Percentiles rank a stretch among this genome's conserved stretches.
These are phyloP conservation scores for Aegle marmelos DNA, from an alignment of 345 rosid species.

Conservation along the genomic window DNA sequence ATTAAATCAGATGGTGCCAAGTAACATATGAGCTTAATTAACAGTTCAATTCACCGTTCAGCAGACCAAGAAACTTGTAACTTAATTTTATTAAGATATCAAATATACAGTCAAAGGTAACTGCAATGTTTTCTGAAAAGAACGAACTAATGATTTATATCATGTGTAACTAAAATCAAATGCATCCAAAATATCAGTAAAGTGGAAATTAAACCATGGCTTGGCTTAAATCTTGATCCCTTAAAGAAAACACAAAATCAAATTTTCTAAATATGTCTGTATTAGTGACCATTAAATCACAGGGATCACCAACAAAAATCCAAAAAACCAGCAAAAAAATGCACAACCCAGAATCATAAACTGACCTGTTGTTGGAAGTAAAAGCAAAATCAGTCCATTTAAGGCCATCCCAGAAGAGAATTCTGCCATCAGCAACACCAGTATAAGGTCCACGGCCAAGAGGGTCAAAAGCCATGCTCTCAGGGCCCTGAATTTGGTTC, in stretches of 20 bases:
- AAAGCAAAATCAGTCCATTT: conserved; percentile 77
- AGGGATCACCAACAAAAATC: neutral
- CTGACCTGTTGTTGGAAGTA: conserved; percentile 70
- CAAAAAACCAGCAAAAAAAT: neutral
- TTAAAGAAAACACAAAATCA: neutral
- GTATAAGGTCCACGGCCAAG: conserved; percentile 92
- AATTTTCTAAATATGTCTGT: neutral
- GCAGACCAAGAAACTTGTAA: neutral
- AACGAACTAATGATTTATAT: neutral
- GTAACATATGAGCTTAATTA: neutral
- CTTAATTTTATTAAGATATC: no score
- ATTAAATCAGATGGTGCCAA: neutral
- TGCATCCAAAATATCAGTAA: neutral
- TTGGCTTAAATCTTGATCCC: neutral
- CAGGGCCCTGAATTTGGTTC: conserved; percentile 87
- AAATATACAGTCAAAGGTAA: neutral
- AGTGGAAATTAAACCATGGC: no score
- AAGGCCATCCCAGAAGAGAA: conserved; percentile 72
- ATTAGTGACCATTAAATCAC: neutral
- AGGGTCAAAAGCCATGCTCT: conserved; percentile 84
- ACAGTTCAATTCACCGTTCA: neutral
- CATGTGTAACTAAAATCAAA: neutral
- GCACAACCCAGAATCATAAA: neutral
- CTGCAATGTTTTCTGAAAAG: neutral
- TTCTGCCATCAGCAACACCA: conserved; percentile 88